Percentiles rank a stretch among this genome's conserved stretches.
phyloP scores from a whole-genome alignment of 768 basidiomycete species.

The Scleroderma citrinum region DNA sequence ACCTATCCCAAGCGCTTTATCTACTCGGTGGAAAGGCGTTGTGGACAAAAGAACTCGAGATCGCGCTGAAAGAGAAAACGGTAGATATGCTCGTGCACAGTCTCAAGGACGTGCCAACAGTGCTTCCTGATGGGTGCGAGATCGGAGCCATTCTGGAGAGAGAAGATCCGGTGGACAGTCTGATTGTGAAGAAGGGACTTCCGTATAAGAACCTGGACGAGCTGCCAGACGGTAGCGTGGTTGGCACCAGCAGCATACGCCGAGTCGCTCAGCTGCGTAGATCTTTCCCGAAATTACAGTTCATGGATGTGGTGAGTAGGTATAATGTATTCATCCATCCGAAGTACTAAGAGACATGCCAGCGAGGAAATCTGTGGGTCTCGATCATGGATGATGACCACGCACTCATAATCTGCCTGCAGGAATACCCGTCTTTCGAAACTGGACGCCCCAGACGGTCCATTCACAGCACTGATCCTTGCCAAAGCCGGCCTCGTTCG shows the following conservation, averaged over 20 bases:
- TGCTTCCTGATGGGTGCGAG: slow-evolving; percentile 75
- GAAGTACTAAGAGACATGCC: slow-evolving; percentile 1
- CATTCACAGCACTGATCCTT: slow-evolving; percentile 84
- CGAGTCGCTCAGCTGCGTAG: slow-evolving; percentile 86
- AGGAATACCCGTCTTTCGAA: slow-evolving; percentile 90
- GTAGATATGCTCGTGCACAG: slow-evolving; percentile 93
- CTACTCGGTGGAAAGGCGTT: slow-evolving; percentile 85
- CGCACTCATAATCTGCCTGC: neutral
- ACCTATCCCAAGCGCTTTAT: slow-evolving; percentile 85
- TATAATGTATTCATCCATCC: slow-evolving; percentile 1
- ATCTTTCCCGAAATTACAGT: slow-evolving; percentile 67
- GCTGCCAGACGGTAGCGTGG: slow-evolving; percentile 78
- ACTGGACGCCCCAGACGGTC: slow-evolving; percentile 76
- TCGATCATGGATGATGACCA: neutral
- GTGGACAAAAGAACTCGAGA: slow-evolving; percentile 97
- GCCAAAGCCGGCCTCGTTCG: slow-evolving; percentile 91
- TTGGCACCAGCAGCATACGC: slow-evolving; percentile 95
- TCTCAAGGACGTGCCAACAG: slow-evolving; percentile 91
- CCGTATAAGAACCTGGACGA: slow-evolving; percentile 72
- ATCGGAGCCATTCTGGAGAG: slow-evolving; percentile 81
- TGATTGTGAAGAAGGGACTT: slow-evolving; percentile 77
- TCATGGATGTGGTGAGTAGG: slow-evolving; percentile 80
- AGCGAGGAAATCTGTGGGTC: slow-evolving; percentile 86
- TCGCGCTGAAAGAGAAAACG: slow-evolving; percentile 58
- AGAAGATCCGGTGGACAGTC: slow-evolving; percentile 83